Percentiles rank a stretch among this genome's conserved stretches.
phyloP scores from a whole-genome alignment of 768 basidiomycete species.

The Rhodotorula graminis region DNA sequence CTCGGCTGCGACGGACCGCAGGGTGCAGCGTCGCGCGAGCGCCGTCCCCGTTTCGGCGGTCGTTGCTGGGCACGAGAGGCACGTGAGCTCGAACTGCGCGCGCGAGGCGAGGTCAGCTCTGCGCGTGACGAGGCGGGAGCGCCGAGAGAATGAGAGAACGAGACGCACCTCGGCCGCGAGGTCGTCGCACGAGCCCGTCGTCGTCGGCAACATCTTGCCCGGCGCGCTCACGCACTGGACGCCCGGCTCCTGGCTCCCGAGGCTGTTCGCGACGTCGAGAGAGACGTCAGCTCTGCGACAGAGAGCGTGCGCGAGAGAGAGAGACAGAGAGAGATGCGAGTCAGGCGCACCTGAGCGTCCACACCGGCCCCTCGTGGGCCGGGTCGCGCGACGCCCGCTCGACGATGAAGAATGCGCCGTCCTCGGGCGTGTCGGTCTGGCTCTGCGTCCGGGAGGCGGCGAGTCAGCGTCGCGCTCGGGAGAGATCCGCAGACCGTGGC shows the following conservation, averaged over 20 bases:
- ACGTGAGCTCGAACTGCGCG: slow-evolving; percentile 2
- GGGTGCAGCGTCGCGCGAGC: not conserved
- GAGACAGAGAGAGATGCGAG: not conserved
- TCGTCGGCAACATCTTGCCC: not conserved
- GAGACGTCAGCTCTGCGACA: too few relatives aligned
- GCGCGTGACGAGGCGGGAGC: too few relatives aligned
- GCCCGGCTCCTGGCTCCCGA: not conserved
- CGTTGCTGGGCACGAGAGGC: not conserved
- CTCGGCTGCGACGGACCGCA: not conserved
- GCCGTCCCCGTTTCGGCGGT: too few relatives aligned
- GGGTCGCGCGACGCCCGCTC: too few relatives aligned
- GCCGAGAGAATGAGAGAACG: not conserved
- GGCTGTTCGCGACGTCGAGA: not conserved
- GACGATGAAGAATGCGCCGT: not conserved
- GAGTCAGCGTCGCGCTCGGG: not conserved
- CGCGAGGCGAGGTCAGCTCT: not conserved
- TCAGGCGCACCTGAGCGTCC: not conserved
- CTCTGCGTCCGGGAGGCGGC: not conserved
- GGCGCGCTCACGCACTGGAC: not conserved
- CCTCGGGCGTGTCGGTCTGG: slow-evolving; percentile 4
- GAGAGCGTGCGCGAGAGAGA: too few relatives aligned
- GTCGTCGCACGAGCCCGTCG: not conserved
- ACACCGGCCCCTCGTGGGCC: not conserved
- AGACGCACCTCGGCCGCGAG: not conserved
- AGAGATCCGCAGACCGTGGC: not conserved